These are phyloP conservation scores for Globisporangium uncinulatum DNA, from an alignment of 352 stramenopile species.

Conservation along the genomic window DNA sequence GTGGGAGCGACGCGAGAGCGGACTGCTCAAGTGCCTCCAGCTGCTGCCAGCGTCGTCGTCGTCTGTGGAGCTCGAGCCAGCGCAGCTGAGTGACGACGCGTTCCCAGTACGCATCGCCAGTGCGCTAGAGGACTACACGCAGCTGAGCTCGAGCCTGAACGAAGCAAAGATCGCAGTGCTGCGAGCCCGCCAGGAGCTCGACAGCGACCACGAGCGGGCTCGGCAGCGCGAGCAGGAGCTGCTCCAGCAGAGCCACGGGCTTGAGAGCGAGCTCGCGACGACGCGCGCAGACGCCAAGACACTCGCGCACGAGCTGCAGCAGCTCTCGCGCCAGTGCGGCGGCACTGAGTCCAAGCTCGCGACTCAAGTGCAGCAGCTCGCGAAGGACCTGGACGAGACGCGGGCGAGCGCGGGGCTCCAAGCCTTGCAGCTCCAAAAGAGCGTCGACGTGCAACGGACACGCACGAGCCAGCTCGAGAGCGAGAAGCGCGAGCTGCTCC, in stretches of 20 bases:
- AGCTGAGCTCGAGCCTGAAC: constrained; percentile 23
- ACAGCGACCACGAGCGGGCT: constrained; percentile 30
- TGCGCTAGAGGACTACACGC: constrained; percentile 17
- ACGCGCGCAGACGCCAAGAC: constrained; percentile 36
- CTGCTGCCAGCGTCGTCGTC: constrained; percentile 15
- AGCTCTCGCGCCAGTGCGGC: constrained; percentile 32
- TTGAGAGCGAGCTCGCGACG: constrained; percentile 31
- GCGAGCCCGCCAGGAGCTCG: constrained; percentile 39
- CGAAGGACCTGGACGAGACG: constrained; percentile 43
- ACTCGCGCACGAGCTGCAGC: constrained; percentile 44
- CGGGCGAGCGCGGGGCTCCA: constrained; percentile 29
- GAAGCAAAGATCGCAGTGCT: constrained; percentile 45
- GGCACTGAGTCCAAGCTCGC: constrained; percentile 37
- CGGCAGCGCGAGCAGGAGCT: constrained; percentile 43
- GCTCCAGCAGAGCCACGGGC: constrained; percentile 17
- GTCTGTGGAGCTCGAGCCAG: background rate
- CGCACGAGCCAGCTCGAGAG: constrained; percentile 42
- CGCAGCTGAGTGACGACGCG: background rate
- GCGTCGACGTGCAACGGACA: constrained; percentile 35
- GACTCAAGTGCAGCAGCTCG: constrained; percentile 35
- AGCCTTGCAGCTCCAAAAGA: constrained; percentile 55
- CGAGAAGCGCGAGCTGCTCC: constrained; percentile 62
- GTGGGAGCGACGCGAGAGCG: constrained; percentile 21
- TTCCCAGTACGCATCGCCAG: constrained; percentile 18
- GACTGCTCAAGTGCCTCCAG: constrained; percentile 25